Evolutionary conservation across 129 eudicot genomes (phyloP), one percentile per base, ranked within the genome.

Genomic region (Saussurea involucrata): DNA sequence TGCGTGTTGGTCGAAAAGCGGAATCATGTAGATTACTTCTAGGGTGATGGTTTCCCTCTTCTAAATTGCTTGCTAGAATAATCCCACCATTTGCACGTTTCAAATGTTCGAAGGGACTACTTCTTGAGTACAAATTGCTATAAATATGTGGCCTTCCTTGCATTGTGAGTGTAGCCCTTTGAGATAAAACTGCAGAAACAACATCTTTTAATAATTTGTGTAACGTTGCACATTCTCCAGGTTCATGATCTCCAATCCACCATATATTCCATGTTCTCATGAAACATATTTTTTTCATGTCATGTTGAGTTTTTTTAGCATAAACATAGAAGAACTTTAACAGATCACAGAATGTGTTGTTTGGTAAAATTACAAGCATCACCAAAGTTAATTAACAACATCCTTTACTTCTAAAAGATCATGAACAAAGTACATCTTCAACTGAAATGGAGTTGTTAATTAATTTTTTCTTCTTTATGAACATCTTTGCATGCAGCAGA

Each of bases 41-140:
- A 24, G 64, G 7, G 69, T 69, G 73, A 69, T 73, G 73, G 70
- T 60, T 65, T 15, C 72, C 60, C 17, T 75, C 82, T 22, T 84
- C 63, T 7, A 68, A 69, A 80, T 81, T 78, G 34, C 36, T 72
- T 49, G 82, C 71, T 22, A 90, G 76, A 73, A 85, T 85, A 27
- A 85, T 90, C 53, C 90, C 89, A 18, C 92, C 92, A 82, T 77
- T 90, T 40, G 86, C 79, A 37, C 74, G 68, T 65, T 78, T 88
- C 80, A 86, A 65, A 74, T 85, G 80, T 24, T 85, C 87, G 31
- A 88, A 80, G 66, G 90, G 87, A 75, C 69, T 80, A 49, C 78
- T 58, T 78, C 87, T 78, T n/a, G 87, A 71, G 80, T 79, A 65
- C 63, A 82, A 66, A 25, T 74, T 83, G 68, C 84, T 81, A 28